phyloP scores from a whole-genome alignment of 2,329 filamentous ascomycete species.

The Fusarium sp. region DNA sequence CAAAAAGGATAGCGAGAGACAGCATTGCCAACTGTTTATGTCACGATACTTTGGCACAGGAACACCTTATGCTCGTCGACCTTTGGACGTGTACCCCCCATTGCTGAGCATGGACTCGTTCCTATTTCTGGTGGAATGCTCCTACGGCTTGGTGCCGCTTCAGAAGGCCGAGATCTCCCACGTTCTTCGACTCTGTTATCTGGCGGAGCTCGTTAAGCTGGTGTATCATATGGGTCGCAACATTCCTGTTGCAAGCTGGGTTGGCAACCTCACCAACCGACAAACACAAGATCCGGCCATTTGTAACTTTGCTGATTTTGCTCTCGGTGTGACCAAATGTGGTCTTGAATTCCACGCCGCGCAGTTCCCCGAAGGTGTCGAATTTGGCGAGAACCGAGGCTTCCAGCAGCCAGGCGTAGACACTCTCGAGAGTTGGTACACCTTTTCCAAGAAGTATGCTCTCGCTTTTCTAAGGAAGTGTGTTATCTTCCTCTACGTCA shows the following conservation, averaged over 20 bases:
- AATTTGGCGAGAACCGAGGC: conserved; percentile 59
- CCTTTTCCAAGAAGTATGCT: conserved; percentile 84
- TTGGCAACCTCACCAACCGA: conserved; percentile 61
- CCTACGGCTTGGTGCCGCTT: conserved; percentile 77
- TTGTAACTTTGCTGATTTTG: conserved; percentile 70
- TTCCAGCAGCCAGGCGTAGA: conserved; percentile 71
- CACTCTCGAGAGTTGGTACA: conserved; percentile 68
- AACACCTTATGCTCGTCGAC: conserved; percentile 58
- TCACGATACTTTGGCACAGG: conserved; percentile 66
- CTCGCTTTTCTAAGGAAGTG: conserved; percentile 91
- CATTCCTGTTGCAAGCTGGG: conserved; percentile 66
- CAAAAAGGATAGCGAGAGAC: conserved; percentile 75
- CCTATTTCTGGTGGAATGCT: conserved; percentile 84
- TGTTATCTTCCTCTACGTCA: conserved; percentile 86
- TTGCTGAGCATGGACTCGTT: conserved; percentile 81
- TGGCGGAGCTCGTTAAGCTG: conserved; percentile 91
- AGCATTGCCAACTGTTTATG: conserved; percentile 83
- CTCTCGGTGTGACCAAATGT: conserved; percentile 63
- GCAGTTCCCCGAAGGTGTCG: conserved; percentile 47
- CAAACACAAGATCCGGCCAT: conserved; percentile 63
- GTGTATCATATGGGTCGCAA: conserved; percentile 73
- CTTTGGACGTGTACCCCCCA: conserved; percentile 66
- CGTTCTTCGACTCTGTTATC: conserved; percentile 86
- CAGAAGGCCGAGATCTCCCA: conserved; percentile 83
- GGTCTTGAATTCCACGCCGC: conserved; percentile 60